Conservation (phyloP, 306 rosid genomes). For the Dalbergia oliveri region DNA sequence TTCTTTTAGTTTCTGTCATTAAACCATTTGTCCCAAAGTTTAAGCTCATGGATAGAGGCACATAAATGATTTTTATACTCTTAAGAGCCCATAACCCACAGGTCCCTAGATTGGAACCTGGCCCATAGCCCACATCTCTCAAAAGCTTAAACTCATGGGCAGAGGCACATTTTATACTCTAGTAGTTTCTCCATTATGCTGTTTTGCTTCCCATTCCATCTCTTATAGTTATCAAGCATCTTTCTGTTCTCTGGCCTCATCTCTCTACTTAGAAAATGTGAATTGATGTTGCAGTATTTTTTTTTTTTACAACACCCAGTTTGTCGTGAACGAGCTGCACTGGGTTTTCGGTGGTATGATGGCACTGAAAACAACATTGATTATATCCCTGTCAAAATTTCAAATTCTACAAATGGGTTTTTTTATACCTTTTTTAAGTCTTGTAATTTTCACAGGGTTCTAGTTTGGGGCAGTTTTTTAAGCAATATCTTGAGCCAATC, state of each 20-base stretch:
- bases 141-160: too few relatives aligned
- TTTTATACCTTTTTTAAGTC: slow-evolving; percentile 28
- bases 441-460: slow-evolving; percentile 77
- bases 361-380: slow-evolving; percentile 14
- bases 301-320: background rate
- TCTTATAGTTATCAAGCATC: slow-evolving; percentile 4
- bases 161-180: too few relatives aligned
- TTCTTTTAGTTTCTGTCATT: too few relatives aligned
- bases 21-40: too few relatives aligned
- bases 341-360: slow-evolving; percentile 8
- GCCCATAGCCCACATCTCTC: too few relatives aligned
- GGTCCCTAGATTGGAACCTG: too few relatives aligned
- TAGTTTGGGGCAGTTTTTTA: slow-evolving; percentile 90
- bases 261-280: background rate
- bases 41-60: too few relatives aligned
- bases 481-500: slow-evolving; percentile 92
- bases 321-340: slow-evolving; percentile 30
- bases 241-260: slow-evolving; percentile 18
- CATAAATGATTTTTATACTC: too few relatives aligned
- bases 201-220: slow-evolving; percentile 9
- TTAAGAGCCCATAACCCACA: too few relatives aligned
- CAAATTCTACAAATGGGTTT: background rate
- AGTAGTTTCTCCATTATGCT: slow-evolving; percentile 26
- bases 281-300: slow-evolving; percentile 14
- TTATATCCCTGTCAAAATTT: slow-evolving; percentile 32